Conservation (phyloP, 192 early-diverging fungal genomes). For the Entomortierella parvispora region DNA sequence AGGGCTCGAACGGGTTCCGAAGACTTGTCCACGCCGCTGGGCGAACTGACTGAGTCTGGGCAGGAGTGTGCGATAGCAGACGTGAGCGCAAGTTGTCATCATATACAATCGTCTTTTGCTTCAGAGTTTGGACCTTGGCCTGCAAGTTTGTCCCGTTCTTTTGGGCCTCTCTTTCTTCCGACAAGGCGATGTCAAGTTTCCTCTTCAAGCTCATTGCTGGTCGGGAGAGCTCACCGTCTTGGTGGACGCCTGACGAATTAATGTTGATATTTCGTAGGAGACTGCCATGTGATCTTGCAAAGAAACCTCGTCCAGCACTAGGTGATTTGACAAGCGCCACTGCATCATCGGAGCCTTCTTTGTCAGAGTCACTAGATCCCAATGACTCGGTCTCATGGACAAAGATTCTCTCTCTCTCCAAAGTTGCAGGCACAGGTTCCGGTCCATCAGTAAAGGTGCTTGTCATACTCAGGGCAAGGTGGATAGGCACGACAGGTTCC, state of each 20-base stretch:
- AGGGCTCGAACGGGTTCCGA: not conserved
- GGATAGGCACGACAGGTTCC: conserved; percentile 15
- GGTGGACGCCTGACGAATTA: not conserved
- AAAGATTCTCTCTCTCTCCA: not conserved
- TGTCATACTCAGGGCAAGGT: not conserved
- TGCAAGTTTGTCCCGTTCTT: not conserved
- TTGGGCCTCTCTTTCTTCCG: conserved; percentile 11
- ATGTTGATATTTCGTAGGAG: not conserved
- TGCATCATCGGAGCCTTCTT: conserved; percentile 17
- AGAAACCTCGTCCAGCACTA: conserved; percentile 30
- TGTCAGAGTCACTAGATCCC: conserved; percentile 17
- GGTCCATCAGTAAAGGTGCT: not conserved
- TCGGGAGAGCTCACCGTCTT: not conserved
- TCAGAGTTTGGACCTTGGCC: not conserved
- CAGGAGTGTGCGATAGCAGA: not conserved
- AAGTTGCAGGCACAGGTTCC: not conserved
- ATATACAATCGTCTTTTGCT: not conserved
- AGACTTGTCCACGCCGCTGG: not conserved
- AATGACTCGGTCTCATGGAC: conserved; percentile 1
- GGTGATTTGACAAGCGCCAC: conserved; percentile 38
- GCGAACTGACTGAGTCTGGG: not conserved
- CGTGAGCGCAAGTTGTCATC: conserved; percentile 5
- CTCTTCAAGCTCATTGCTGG: conserved; percentile 2
- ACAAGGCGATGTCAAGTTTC: conserved; percentile 17
- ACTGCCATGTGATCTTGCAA: conserved; percentile 10